Base-by-base conservation (phyloP, 2,329 filamentous ascomycete genomes). In the Fusarium haematococcum region DNA sequence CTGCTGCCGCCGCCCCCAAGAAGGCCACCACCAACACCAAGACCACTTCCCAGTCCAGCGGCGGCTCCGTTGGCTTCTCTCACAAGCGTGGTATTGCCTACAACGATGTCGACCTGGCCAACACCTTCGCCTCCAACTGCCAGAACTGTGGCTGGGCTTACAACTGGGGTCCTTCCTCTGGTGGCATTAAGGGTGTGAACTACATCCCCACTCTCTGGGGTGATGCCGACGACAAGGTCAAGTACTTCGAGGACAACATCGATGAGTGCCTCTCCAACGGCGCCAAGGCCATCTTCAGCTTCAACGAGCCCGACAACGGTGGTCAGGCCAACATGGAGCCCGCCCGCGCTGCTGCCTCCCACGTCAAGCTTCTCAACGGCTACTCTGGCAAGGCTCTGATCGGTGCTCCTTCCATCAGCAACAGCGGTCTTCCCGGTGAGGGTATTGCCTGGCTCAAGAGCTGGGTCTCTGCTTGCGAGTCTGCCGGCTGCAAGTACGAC, bases 251-350 rank as follows among this genome's bases (percentile, higher is more conserved):
- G 35, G 54, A 69, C 16, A 86, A 88, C 71, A 90, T 87, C 54
- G 80, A 86, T 63, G 79, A 81, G 18, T 89, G 89, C 70, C 87
- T 93, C 70, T 76, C 81, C 60, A 80, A 80, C 14, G 92, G 91
- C 65, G 83, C 88, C 74, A 88, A 85, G 71, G 85, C 87, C 76
- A 81, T 94, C 65, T 87, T 94, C 79, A 87, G 87, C 81, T 93
- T 93, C 88, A 94, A 94, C 87, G 92, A 94, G 86, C 91, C 91
- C 54, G 92, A 94, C 81, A 87, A 88, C 71, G 75, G 76, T 14
- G 79, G 80, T n/a, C 91, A 94, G 83, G 84, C 90, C 77, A 89
- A 91, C 85, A 80, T 92, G 80, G 80, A 82, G 27, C 84, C 90
- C n/a, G 76, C 77, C 7, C 80, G 78, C 2, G 91, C 90, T 43